Evolutionary conservation across 352 stramenopile genomes (phyloP).

Genomic region (Phytopythium ostracodes): DNA sequence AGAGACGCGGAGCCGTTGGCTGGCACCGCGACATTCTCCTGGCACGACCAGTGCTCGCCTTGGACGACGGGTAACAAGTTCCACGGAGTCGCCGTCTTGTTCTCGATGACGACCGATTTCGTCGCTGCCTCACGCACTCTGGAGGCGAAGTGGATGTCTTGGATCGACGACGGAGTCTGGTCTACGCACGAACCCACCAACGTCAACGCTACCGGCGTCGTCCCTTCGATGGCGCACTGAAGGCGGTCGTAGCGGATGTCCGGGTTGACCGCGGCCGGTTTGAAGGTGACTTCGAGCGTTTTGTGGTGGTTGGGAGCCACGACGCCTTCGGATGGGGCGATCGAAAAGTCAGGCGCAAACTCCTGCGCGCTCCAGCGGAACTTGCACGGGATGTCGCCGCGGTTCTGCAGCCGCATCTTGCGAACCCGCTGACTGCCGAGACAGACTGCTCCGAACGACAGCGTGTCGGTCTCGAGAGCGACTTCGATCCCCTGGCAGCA

Average conservation of each 20-base stretch:
- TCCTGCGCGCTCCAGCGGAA: conserved; percentile 82
- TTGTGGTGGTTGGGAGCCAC: conserved; percentile 85
- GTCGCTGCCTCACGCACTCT: conserved; percentile 62
- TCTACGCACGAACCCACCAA: conserved; percentile 85
- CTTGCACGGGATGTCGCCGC: conserved; percentile 84
- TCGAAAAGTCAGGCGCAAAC: conserved; percentile 79
- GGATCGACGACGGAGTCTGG: conserved; percentile 83
- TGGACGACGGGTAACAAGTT: conserved; percentile 86
- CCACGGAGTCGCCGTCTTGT: conserved; percentile 78
- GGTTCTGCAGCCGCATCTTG: conserved; percentile 88
- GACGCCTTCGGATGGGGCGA: conserved; percentile 78
- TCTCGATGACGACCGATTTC: conserved; percentile 75
- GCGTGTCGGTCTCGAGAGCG: conserved; percentile 80
- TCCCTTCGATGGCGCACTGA: conserved; percentile 59
- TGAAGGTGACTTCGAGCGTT: conserved; percentile 89
- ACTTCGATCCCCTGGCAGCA: conserved; percentile 91
- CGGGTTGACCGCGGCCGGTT: conserved; percentile 62
- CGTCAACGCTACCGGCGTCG: conserved; percentile 56
- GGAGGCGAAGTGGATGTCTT: conserved; percentile 83
- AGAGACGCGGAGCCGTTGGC: conserved; percentile 59
- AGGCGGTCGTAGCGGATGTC: conserved; percentile 89
- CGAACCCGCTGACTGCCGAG: conserved; percentile 80
- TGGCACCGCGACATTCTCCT: conserved; percentile 77
- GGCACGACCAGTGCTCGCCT: conserved; percentile 84
- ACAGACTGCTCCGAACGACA: conserved; percentile 90